These are phyloP conservation scores for Aspergillus sp. DNA, from an alignment of 2,329 filamentous ascomycete species.

Conservation along the genomic window DNA sequence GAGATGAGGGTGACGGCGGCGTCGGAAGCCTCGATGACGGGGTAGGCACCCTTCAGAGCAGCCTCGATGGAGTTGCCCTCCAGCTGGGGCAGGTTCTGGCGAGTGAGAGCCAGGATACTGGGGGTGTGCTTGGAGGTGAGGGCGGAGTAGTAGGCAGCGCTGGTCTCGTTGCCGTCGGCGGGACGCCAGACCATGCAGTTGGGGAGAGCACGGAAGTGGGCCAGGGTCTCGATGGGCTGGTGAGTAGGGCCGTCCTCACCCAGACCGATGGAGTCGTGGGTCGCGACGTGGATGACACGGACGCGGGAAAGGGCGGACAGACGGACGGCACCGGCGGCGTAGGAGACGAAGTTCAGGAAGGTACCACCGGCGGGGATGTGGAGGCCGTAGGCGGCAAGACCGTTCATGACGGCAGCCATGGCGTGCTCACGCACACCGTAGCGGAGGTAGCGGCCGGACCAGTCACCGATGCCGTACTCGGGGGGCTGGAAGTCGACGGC, in stretches of 20 bases:
- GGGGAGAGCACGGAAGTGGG: constrained; percentile 96
- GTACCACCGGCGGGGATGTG: constrained; percentile 92
- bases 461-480: constrained; percentile 80
- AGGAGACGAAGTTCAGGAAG: constrained; percentile 99
- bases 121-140: constrained; percentile 88
- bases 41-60: constrained; percentile 93
- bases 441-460: constrained; percentile 77
- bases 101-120: constrained; percentile 89
- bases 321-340: constrained; percentile 91
- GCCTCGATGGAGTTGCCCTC: constrained; percentile 89
- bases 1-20: constrained; percentile 88
- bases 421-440: constrained; percentile 54
- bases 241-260: constrained; percentile 98
- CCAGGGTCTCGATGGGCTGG: constrained; percentile 97
- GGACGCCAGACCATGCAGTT: constrained; percentile 99
- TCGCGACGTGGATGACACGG: constrained; percentile 92
- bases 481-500: constrained; percentile 97
- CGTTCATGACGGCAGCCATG: constrained; percentile 59
- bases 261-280: constrained; percentile 98
- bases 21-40: constrained; percentile 77
- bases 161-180: constrained; percentile 97
- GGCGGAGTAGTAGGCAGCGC: constrained; percentile 94
- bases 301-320: constrained; percentile 88
- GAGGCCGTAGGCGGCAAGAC: constrained; percentile 91
- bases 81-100: constrained; percentile 97